Evolutionary conservation across 208 protist genomes (phyloP).

Genomic region (Leishmania tarentolae): DNA sequence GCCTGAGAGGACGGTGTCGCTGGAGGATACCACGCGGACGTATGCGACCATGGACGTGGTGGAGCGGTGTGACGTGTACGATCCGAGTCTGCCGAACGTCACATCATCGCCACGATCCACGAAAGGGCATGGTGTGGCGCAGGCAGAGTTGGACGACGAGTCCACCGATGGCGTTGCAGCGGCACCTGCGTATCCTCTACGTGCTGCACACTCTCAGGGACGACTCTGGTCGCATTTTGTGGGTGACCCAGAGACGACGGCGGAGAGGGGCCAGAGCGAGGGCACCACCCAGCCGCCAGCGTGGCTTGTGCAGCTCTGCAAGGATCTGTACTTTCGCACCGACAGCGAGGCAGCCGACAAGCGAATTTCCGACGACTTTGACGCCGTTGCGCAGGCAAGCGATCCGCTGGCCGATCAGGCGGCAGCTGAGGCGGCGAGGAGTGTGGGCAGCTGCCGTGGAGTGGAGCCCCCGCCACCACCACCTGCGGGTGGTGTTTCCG

Average conservation of each 20-base stretch:
- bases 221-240: slow-evolving; percentile 59
- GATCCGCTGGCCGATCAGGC: slow-evolving; percentile 28
- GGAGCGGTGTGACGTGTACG: slow-evolving; percentile 58
- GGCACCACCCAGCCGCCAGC: slow-evolving; percentile 41
- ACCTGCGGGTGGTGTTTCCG: neutral
- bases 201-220: slow-evolving; percentile 39
- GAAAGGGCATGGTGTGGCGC: neutral
- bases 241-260: slow-evolving; percentile 8
- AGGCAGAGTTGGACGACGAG: neutral
- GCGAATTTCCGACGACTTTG: slow-evolving; percentile 29
- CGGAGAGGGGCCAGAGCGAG: slow-evolving; percentile 13
- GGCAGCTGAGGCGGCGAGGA: neutral
- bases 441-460: slow-evolving; percentile 2
- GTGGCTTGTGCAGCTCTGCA: slow-evolving; percentile 84
- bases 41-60: slow-evolving; percentile 88
- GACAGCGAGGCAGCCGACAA: slow-evolving; percentile 27
- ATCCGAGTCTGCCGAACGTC: slow-evolving; percentile 58
- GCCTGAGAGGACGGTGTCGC: slow-evolving; percentile 57
- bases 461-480: neutral
- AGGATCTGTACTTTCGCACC: slow-evolving; percentile 80
- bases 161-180: neutral
- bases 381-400: slow-evolving; percentile 35
- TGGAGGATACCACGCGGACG: slow-evolving; percentile 73
- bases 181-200: slow-evolving; percentile 30
- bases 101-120: slow-evolving; percentile 5